phyloP scores from a whole-genome alignment of 1,139 yeast species.

The Magnusiomyces suaveolens region DNA sequence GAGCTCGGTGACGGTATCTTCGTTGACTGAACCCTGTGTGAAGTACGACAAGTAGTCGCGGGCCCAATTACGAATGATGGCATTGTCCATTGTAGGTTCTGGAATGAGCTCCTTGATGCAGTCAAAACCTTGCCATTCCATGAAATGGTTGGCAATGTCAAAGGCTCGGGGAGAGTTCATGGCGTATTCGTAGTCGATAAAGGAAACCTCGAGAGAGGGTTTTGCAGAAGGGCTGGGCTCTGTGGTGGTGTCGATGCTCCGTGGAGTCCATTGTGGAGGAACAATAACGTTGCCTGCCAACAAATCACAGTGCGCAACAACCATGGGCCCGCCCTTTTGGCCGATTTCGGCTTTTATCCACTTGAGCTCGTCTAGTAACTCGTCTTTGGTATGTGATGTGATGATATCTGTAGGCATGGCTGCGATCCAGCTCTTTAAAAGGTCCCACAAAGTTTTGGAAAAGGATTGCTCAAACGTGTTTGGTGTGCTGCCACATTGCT shows the following conservation, averaged over 20 bases:
- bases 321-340: slow-evolving; percentile 39
- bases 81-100: slow-evolving; percentile 38
- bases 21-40: slow-evolving; percentile 13
- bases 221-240: background rate
- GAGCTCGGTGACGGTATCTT: slow-evolving; percentile 32
- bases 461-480: background rate
- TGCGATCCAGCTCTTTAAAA: slow-evolving; percentile 52
- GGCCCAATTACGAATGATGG: slow-evolving; percentile 43
- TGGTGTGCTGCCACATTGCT: background rate
- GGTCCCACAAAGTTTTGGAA: slow-evolving; percentile 44
- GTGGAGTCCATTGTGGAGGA: slow-evolving; percentile 35
- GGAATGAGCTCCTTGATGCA: slow-evolving; percentile 59
- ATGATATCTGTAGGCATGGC: slow-evolving; percentile 41
- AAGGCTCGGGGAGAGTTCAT: slow-evolving; percentile 73
- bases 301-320: slow-evolving; percentile 63
- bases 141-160: slow-evolving; percentile 77
- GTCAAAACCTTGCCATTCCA: slow-evolving; percentile 81
- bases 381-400: slow-evolving; percentile 18
- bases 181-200: slow-evolving; percentile 77
- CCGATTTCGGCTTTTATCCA: slow-evolving; percentile 45
- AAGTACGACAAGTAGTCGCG: slow-evolving; percentile 25
- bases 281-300: slow-evolving; percentile 64
- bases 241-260: background rate
- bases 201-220: slow-evolving; percentile 34
- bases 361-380: slow-evolving; percentile 42